A percentile compares a stretch with the other conserved stretches of the same genome.
Evolutionary conservation across 2,329 filamentous ascomycete genomes (phyloP).

Genomic region (Orbilia oligospora): DNA sequence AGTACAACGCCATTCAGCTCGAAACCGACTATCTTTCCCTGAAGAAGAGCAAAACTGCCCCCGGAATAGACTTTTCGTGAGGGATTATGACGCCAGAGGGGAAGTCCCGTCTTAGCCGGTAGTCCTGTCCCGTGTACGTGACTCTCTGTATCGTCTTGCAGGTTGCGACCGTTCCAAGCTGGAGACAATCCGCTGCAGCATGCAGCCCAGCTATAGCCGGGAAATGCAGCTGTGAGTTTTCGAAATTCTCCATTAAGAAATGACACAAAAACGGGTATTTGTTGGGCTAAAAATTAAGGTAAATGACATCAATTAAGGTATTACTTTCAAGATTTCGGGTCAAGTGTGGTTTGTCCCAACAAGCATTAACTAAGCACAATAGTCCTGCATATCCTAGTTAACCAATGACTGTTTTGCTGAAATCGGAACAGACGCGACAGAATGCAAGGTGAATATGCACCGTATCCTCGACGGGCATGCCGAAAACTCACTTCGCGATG

Average conservation of each 20-base stretch:
- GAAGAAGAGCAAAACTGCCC: not conserved
- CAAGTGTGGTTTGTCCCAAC: not conserved
- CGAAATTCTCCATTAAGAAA: slow-evolving; percentile 1
- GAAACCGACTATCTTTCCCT: slow-evolving; percentile 39
- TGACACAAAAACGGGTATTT: not conserved
- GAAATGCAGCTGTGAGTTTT: not conserved
- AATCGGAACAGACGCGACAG: slow-evolving; percentile 26
- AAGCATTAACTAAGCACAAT: not conserved
- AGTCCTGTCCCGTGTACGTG: not conserved
- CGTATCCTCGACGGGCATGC: slow-evolving; percentile 5
- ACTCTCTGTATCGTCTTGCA: slow-evolving; percentile 1
- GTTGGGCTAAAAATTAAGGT: not conserved
- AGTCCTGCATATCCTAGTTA: not conserved
- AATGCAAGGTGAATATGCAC: not conserved
- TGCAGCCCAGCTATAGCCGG: slow-evolving; percentile 29
- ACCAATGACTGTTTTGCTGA: slow-evolving; percentile 7
- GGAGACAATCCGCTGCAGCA: slow-evolving; percentile 20
- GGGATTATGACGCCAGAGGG: slow-evolving; percentile 29
- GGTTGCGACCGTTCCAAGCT: slow-evolving; percentile 1
- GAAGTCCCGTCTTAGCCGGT: slow-evolving; percentile 12
- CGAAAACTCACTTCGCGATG: not conserved
- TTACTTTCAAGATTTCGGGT: not conserved
- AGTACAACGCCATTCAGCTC: slow-evolving; percentile 44
- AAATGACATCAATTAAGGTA: not conserved
- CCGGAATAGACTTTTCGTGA: slow-evolving; percentile 4